Percentiles rank a stretch among this genome's conserved stretches.
Evolutionary conservation across 78 protist genomes (phyloP).

Genomic region (Parvularia atlantis): DNA sequence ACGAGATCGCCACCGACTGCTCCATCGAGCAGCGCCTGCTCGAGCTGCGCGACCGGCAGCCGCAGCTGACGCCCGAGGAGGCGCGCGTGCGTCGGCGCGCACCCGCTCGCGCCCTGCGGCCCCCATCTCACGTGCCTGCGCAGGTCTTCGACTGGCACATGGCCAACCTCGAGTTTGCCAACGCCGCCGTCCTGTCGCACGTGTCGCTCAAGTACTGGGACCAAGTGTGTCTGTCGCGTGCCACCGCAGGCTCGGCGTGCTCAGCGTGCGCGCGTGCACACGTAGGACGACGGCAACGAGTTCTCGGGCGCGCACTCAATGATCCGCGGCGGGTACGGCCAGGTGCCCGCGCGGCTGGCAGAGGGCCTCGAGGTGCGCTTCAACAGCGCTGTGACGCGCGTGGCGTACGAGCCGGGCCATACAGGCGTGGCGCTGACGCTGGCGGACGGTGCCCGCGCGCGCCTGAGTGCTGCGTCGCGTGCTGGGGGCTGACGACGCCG

Average conservation of each 20-base stretch:
- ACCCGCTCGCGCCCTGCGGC: no score
- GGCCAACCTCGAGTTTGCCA: slow-evolving; percentile 39
- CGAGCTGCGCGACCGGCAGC: no score
- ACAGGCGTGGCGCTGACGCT: no score
- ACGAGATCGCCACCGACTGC: no score
- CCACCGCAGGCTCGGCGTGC: neutral
- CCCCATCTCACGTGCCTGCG: no score
- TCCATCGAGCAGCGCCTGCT: no score
- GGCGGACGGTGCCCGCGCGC: no score
- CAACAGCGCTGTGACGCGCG: neutral
- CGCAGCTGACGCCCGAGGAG: no score
- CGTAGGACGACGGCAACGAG: slow-evolving; percentile 1
- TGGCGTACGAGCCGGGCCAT: neutral
- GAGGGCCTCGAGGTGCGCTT: slow-evolving; percentile 6
- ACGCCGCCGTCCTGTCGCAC: neutral
- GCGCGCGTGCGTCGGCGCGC: no score
- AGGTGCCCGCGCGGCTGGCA: neutral
- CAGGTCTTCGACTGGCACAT: slow-evolving; percentile 31
- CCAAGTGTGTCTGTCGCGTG: slow-evolving; percentile 5
- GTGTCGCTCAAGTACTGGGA: slow-evolving; percentile 31
- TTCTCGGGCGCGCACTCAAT: slow-evolving; percentile 8
- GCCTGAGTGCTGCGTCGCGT: no score
- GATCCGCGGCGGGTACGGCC: neutral
- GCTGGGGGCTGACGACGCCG: no score
- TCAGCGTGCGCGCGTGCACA: neutral